A percentile compares a stretch with the other conserved stretches of the same genome.
Conservation (phyloP, 345 rosid species). For the Ceriops decandra region DNA sequence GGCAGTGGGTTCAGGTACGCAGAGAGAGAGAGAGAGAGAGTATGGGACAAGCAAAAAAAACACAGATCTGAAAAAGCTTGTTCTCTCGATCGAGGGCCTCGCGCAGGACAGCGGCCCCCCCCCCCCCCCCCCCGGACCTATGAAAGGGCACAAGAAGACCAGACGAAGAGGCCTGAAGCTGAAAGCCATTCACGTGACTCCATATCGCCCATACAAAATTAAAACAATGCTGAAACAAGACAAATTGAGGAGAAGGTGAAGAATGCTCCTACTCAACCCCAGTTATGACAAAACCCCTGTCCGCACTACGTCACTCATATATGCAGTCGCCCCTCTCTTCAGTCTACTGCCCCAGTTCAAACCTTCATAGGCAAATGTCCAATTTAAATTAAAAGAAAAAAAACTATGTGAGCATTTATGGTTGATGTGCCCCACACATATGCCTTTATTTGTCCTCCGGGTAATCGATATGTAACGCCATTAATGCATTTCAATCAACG, state of each 20-base stretch:
- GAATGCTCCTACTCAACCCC: constrained; percentile 40
- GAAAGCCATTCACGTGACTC: constrained; percentile 45
- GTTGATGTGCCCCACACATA: constrained; percentile 26
- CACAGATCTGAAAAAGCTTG: constrained; percentile 3
- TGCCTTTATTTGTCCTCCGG: constrained; percentile 26
- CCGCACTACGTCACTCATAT: neutral
- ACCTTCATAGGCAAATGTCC: neutral
- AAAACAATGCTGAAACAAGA: constrained; percentile 21
- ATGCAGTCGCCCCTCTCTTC: no score
- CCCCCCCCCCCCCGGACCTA: no score
- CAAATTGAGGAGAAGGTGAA: constrained; percentile 39
- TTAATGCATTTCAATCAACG: constrained; percentile 4
- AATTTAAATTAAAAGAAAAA: neutral
- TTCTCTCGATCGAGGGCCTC: no score
- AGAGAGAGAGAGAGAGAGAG: constrained; percentile 1
- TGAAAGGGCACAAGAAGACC: neutral
- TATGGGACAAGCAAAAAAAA: constrained; percentile 9
- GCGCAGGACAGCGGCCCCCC: no score
- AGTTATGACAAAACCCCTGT: constrained; percentile 36
- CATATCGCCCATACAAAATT: constrained; percentile 36
- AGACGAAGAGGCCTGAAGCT: constrained; percentile 22
- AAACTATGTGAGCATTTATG: constrained; percentile 8
- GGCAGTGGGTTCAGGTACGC: constrained; percentile 28
- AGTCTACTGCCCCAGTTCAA: neutral
- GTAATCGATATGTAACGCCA: constrained; percentile 5